Base-by-base conservation (phyloP, 2,329 filamentous ascomycete genomes). In the Nigrospora sphaerica region DNA sequence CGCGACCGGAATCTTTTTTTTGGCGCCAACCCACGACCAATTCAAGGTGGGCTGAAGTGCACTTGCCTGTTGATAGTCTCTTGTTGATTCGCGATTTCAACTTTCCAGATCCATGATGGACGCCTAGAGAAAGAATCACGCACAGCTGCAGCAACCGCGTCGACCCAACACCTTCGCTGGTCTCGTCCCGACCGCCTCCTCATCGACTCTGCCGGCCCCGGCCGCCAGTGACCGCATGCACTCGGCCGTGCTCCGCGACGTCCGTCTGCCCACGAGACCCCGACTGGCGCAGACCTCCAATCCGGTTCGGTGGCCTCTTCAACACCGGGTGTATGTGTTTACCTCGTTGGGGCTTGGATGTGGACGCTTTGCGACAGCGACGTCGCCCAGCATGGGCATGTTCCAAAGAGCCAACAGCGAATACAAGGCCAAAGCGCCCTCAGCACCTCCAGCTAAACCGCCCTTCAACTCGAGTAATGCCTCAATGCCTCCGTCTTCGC, bases 391-490 rank as follows among this genome's bases (percentile, higher is more conserved):
- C 23, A 28, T 28, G 23, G 23, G 32, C 38, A 63, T 63, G 61
- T 52, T 63, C 39, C 39, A 51, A 32, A 55, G 52, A 48, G 60
- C 61, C 16, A 55, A 51, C 28, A 56, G 59, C 36, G 56, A 47
- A 12, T 70, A 63, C 52, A 59, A 68, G 62, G 67, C 69, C 49
- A 64, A 62, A 46, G 56, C 61, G 50, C 57, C 64, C 46, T 48
- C 62, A 6, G 57, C 58, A 18, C 59, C 61, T n/a, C 45, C 44
- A n/a, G 49, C 38, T 11, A 64, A 44, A 35, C 70, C 77, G 47
- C 64, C 77, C 14, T 78, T 82, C 52, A 72, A 77, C 4, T 80
- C 80, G 1, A 81, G 75, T 61, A 81, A 73, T 53, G 74, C 76
- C 38, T 59, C 66, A 23, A 57, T 28, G 7, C 23, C 23, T 19